These are phyloP conservation scores for Exophiala lecanii-corni DNA, from an alignment of 2,329 filamentous ascomycete genomes.

Conservation along the genomic window DNA sequence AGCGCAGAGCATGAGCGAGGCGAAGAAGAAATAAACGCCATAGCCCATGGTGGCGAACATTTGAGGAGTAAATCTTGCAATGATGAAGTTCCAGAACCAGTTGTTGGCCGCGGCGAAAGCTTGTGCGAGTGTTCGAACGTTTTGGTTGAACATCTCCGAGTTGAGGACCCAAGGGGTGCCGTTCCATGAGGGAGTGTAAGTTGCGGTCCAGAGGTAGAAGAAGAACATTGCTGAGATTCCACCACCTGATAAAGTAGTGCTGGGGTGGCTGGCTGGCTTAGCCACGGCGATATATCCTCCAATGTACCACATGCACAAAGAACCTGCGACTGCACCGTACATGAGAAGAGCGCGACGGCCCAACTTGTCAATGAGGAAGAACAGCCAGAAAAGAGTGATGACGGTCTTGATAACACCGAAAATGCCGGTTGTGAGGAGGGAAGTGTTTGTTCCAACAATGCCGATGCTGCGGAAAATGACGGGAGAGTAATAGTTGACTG, in stretches of 20 bases:
- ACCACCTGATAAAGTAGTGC: slow-evolving; percentile 37
- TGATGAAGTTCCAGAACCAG: slow-evolving; percentile 52
- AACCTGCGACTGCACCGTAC: slow-evolving; percentile 59
- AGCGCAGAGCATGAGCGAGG: slow-evolving; percentile 55
- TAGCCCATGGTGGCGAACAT: slow-evolving; percentile 46
- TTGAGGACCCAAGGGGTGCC: slow-evolving; percentile 65
- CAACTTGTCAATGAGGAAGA: slow-evolving; percentile 63
- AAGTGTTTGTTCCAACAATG: slow-evolving; percentile 54
- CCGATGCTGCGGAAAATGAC: slow-evolving; percentile 65
- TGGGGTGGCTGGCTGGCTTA: slow-evolving; percentile 32
- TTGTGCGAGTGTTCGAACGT: slow-evolving; percentile 65
- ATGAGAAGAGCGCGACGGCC: slow-evolving; percentile 62
- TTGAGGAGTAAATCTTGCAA: slow-evolving; percentile 31
- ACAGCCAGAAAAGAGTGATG: slow-evolving; percentile 64
- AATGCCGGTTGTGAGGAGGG: slow-evolving; percentile 66
- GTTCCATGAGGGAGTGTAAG: slow-evolving; percentile 70
- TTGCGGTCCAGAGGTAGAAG: slow-evolving; percentile 69
- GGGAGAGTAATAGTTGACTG: slow-evolving; percentile 71
- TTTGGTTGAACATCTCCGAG: slow-evolving; percentile 67
- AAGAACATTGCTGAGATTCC: slow-evolving; percentile 60
- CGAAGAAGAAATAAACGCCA: slow-evolving; percentile 67
- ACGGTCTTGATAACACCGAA: slow-evolving; percentile 73
- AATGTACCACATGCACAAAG: slow-evolving; percentile 61
- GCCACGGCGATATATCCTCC: slow-evolving; percentile 55
- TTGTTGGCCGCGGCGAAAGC: slow-evolving; percentile 67